phyloP scores from a whole-genome alignment of 306 rosid species.

The Echinosophora koreensis region DNA sequence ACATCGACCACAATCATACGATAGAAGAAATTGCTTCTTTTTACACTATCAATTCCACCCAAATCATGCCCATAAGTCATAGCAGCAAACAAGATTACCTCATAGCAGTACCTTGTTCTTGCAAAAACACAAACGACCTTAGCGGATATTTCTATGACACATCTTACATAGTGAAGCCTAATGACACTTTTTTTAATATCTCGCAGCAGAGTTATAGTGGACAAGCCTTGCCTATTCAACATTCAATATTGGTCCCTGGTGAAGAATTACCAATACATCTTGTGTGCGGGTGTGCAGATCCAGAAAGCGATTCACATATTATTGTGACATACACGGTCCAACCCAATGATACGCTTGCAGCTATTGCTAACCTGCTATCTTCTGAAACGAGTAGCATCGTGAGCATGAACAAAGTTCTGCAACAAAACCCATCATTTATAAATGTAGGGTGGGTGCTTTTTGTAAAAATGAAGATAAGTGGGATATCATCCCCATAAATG shows the following conservation, averaged over 20 bases:
- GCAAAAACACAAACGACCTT: slow-evolving; percentile 43
- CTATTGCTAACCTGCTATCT: neutral
- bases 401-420: neutral
- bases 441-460: neutral
- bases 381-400: neutral
- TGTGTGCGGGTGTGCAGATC: neutral
- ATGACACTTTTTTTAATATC: slow-evolving; percentile 52
- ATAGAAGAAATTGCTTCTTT: slow-evolving; percentile 48
- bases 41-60: slow-evolving; percentile 54
- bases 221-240: slow-evolving; percentile 53
- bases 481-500: no score
- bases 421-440: no score
- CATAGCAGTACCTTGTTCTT: slow-evolving; percentile 67
- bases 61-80: slow-evolving; percentile 46
- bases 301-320: neutral
- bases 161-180: slow-evolving; percentile 39
- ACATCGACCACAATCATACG: slow-evolving; percentile 32
- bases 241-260: neutral
- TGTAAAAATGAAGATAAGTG: neutral
- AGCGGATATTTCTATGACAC: slow-evolving; percentile 61
- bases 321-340: neutral
- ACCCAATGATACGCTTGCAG: neutral
- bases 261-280: neutral
- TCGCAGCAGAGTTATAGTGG: slow-evolving; percentile 57
- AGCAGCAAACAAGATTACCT: slow-evolving; percentile 55